Conservation (phyloP, 352 stramenopile species). For the Phytophthora fragariae region DNA sequence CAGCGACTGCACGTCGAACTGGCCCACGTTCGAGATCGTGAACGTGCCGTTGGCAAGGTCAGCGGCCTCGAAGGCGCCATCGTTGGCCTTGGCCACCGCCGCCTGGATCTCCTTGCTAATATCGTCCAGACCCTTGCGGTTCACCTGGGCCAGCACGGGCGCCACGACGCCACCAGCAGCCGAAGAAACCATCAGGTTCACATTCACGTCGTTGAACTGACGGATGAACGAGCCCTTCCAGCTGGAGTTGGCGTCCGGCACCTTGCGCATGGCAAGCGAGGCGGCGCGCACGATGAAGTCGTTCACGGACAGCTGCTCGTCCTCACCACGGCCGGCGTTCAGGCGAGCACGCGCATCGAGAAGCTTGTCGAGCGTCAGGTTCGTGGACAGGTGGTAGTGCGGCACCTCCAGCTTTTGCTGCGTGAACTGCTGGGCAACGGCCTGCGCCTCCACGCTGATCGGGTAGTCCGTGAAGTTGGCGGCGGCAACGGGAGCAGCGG, state of each 20-base stretch:
- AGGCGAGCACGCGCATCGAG: conserved; percentile 92
- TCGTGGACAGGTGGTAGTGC: conserved; percentile 98
- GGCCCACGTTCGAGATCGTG: conserved; percentile 97
- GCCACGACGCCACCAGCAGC: conserved; percentile 92
- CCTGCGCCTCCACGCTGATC: conserved; percentile 80
- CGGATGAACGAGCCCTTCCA: conserved; percentile 93
- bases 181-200: conserved; percentile 92
- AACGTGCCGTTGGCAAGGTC: conserved; percentile 94
- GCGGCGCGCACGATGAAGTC: conserved; percentile 98
- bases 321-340: conserved; percentile 92
- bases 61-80: conserved; percentile 44
- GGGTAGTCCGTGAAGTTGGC: conserved; percentile 94
- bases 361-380: conserved; percentile 93
- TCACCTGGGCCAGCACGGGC: conserved; percentile 94
- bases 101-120: conserved; percentile 75
- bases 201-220: conserved; percentile 95
- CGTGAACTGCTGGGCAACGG: conserved; percentile 88
- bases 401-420: conserved; percentile 95
- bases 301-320: conserved; percentile 96
- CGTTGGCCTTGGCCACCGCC: conserved; percentile 46
- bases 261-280: conserved; percentile 96
- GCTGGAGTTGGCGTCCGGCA: conserved; percentile 93
- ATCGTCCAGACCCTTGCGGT: conserved; percentile 47
- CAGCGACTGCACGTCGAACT: conserved; percentile 96
- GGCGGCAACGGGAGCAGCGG: conserved; percentile 35